Percentiles rank a stretch among this genome's conserved stretches.
phyloP scores from a whole-genome alignment of 2,329 filamentous ascomycete species.

The Cytospora chrysosperma region DNA sequence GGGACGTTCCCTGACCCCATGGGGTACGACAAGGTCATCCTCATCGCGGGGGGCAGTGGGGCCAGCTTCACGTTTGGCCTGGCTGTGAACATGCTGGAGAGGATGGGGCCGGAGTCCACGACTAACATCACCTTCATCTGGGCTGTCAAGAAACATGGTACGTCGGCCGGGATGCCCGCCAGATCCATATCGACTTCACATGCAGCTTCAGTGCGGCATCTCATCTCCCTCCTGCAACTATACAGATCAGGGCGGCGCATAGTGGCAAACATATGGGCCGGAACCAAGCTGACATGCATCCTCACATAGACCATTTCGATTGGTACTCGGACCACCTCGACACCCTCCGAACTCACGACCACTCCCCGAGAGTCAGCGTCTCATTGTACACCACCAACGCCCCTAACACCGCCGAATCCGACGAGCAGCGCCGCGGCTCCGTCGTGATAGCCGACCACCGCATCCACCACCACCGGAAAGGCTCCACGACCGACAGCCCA shows the following conservation, averaged over 20 bases:
- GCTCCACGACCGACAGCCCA: constrained; percentile 24
- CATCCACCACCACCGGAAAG: constrained; percentile 9
- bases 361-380: constrained; percentile 39
- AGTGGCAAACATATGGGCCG: background rate
- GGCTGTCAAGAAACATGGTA: constrained; percentile 47
- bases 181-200: background rate
- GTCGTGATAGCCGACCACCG: constrained; percentile 15
- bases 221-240: background rate
- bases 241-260: background rate
- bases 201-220: background rate
- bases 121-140: constrained; percentile 49
- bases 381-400: constrained; percentile 40
- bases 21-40: constrained; percentile 54
- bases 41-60: constrained; percentile 61
- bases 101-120: constrained; percentile 38
- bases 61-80: constrained; percentile 58
- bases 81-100: constrained; percentile 45
- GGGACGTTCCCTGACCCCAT: constrained; percentile 53
- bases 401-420: background rate
- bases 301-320: constrained; percentile 33
- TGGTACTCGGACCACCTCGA: constrained; percentile 42
- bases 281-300: background rate
- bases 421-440: constrained; percentile 14
- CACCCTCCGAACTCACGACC: constrained; percentile 38
- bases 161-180: constrained; percentile 24